These are phyloP conservation scores for Scutellaria minor DNA, from an alignment of 257 asterid species.

Conservation along the genomic window DNA sequence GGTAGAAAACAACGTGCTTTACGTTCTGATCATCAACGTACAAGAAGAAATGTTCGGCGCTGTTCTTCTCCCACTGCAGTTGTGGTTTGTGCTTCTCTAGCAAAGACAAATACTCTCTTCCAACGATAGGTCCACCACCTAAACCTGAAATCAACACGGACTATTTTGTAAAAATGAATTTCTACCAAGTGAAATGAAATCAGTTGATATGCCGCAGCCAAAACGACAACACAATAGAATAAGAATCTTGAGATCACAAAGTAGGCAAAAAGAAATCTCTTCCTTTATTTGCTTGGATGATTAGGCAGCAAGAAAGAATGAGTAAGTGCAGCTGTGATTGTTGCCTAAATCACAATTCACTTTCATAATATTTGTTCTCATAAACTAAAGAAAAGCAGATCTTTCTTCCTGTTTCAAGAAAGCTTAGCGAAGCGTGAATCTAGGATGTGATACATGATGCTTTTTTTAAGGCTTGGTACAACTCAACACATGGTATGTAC, in stretches of 20 bases:
- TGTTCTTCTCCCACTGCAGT: constrained; percentile 84
- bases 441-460: not conserved
- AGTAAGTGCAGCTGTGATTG: too few relatives aligned
- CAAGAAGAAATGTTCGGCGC: constrained; percentile 88
- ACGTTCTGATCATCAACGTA: constrained; percentile 61
- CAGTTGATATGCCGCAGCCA: not conserved
- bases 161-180: not conserved
- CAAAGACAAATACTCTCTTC: constrained; percentile 76
- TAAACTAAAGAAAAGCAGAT: not conserved
- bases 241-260: not conserved
- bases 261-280: too few relatives aligned
- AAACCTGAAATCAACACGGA: constrained; percentile 50
- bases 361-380: not conserved
- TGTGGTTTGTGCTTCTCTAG: constrained; percentile 79
- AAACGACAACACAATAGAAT: not conserved
- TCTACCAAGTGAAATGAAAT: not conserved
- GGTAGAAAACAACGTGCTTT: constrained; percentile 87
- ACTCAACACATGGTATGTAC: constrained; percentile 42
- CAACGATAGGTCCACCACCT: constrained; percentile 88
- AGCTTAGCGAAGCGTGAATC: not conserved
- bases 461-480: not conserved
- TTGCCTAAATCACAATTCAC: not conserved
- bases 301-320: not conserved
- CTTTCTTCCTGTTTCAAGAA: constrained; percentile 4
- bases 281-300: not conserved